These are phyloP conservation scores for Penicillium janthinellum DNA, from an alignment of 2,329 filamentous ascomycete species.

Conservation along the genomic window DNA sequence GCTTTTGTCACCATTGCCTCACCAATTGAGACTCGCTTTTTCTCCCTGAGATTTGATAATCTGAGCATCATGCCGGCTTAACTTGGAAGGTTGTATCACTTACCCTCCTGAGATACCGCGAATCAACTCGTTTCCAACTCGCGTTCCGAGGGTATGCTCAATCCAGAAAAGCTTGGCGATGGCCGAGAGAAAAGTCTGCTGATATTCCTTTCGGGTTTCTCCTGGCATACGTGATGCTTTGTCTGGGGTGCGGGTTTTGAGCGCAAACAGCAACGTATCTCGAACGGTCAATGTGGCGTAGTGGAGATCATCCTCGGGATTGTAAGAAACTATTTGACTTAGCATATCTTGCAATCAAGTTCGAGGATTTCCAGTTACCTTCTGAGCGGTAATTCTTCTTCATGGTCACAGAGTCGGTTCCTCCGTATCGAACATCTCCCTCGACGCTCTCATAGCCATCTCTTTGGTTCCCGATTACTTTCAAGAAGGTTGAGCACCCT, in stretches of 20 bases:
- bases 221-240: conserved; percentile 62
- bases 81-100: background rate
- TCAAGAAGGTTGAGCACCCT: conserved; percentile 78
- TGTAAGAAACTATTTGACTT: conserved; percentile 64
- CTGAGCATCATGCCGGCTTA: background rate
- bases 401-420: conserved; percentile 55
- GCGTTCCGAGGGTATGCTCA: conserved; percentile 70
- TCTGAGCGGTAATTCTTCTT: conserved; percentile 51
- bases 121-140: conserved; percentile 73
- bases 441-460: conserved; percentile 61
- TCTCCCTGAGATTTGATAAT: conserved; percentile 46
- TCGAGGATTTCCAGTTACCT: conserved; percentile 26
- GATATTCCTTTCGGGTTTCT: conserved; percentile 62
- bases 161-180: conserved; percentile 73
- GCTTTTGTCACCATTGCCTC: conserved; percentile 72
- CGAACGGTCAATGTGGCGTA: conserved; percentile 77
- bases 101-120: conserved; percentile 68
- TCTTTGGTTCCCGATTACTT: conserved; percentile 73
- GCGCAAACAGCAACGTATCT: conserved; percentile 72
- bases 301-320: conserved; percentile 75
- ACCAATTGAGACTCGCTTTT: conserved; percentile 79
- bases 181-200: conserved; percentile 64
- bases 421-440: conserved; percentile 60
- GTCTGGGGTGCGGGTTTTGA: conserved; percentile 67
- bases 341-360: conserved; percentile 2